Base-by-base conservation (phyloP, 1,284 basidiomycete species). In the Rugosomyces carneus region DNA sequence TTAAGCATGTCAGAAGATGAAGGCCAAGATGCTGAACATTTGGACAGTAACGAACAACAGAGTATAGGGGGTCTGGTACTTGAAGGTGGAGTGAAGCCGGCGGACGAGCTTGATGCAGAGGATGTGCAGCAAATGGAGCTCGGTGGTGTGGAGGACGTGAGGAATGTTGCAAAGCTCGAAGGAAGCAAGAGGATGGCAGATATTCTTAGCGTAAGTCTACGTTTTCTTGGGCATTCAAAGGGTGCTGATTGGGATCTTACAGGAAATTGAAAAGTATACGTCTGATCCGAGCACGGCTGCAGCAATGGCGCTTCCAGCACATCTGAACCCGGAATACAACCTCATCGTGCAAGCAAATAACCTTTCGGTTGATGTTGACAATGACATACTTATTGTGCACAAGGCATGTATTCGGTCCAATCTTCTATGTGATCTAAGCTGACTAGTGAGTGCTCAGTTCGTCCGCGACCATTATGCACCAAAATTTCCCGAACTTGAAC, bases 331-430 rank as follows among this genome's bases (percentile, higher is more conserved):
- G 0, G 96, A 99, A 66, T 99, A 99, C 68, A 83, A 86, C 50
- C 75, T 99, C 49, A 98, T 99, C 57, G 96, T 99, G 2, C 84
- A 91, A 55, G 92, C 95, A 10, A 99, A 99, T 72, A 99, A 99
- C 68, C 73, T 98, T 49, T 93, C 93, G 0, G 96, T 99, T 15
- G 96, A 99, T 57, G 85, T 99, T 1, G 96, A 99, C 67, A 99
- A 99, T 59, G 96, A 99, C 66, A 91, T 97, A 48, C 75, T 99
- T 48, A 75, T 99, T 20, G 94, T 98, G 1, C 93, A 99, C 73
- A 99, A 99, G 76, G 90, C 81, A 58, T 52, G 65, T 76, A 61
- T 67, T 70, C 8, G 7, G 57, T 56, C 66, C 45, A 58, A 38
- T 45, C 51, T 45, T 54, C 48, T 46, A 39, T 9, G 15, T 20